Evolutionary conservation across 768 basidiomycete species (phyloP).

Genomic region (Lentinus brumalis): DNA sequence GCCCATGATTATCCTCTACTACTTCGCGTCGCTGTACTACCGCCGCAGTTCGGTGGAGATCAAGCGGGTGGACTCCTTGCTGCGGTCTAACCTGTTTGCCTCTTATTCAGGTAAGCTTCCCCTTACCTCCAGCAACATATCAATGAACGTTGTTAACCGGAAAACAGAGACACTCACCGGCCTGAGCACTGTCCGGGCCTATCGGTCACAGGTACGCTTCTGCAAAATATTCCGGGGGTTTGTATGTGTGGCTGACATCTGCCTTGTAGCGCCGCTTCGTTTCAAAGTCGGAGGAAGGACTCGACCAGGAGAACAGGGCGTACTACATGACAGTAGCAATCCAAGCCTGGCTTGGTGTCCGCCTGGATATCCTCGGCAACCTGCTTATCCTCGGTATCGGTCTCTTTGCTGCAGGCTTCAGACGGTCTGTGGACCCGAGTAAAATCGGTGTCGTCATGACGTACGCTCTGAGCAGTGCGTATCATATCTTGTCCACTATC

Average conservation of each 20-base stretch:
- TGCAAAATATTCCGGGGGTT: background rate
- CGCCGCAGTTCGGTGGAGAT: slow-evolving; percentile 63
- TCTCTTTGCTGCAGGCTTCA: slow-evolving; percentile 66
- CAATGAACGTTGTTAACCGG: background rate
- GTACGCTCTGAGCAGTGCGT: slow-evolving; percentile 45
- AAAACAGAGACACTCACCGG: slow-evolving; percentile 61
- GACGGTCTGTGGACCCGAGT: slow-evolving; percentile 55
- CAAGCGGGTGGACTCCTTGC: slow-evolving; percentile 63
- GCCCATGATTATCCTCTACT: slow-evolving; percentile 55
- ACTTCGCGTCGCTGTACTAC: slow-evolving; percentile 55
- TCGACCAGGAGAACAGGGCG: slow-evolving; percentile 63
- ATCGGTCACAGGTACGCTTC: slow-evolving; percentile 44
- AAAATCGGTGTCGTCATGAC: slow-evolving; percentile 51
- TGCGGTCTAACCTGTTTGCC: slow-evolving; percentile 59
- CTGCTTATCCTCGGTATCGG: slow-evolving; percentile 69
- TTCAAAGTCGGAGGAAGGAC: slow-evolving; percentile 49
- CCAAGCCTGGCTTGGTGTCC: slow-evolving; percentile 63
- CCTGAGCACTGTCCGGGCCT: slow-evolving; percentile 63
- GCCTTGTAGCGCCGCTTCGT: slow-evolving; percentile 47
- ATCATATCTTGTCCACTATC: background rate
- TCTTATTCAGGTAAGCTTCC: slow-evolving; percentile 52
- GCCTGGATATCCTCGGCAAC: slow-evolving; percentile 69
- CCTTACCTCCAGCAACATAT: background rate
- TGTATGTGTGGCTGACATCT: background rate
- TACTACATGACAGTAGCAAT: slow-evolving; percentile 67